Evolutionary conservation across 2,329 filamentous ascomycete genomes (phyloP).

Genomic region (Pseudogymnoascus sp.): DNA sequence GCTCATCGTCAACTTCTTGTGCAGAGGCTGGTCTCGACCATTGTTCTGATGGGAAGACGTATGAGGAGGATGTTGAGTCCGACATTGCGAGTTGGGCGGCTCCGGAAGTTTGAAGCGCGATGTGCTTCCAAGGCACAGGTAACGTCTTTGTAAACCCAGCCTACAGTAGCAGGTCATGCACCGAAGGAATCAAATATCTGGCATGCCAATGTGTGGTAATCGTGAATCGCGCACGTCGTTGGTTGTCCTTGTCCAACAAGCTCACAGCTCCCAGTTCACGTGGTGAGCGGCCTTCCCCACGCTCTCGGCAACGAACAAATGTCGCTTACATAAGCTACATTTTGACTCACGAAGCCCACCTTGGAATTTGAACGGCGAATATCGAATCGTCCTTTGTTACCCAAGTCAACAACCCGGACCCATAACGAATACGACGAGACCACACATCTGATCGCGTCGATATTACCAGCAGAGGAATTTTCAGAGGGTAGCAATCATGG

Average conservation of each 20-base stretch:
- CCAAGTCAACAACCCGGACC: neutral
- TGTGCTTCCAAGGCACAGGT: constrained; percentile 1
- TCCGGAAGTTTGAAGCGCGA: neutral
- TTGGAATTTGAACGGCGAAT: constrained; percentile 11
- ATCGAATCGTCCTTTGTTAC: neutral
- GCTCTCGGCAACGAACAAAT: constrained; percentile 3
- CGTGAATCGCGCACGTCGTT: neutral
- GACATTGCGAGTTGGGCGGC: neutral
- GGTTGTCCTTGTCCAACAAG: neutral
- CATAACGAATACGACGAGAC: constrained; percentile 6
- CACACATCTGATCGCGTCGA: neutral
- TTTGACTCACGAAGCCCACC: constrained; percentile 12
- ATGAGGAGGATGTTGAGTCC: constrained; percentile 22
- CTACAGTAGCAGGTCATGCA: constrained; percentile 6
- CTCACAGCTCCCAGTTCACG: constrained; percentile 11
- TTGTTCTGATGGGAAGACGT: constrained; percentile 20
- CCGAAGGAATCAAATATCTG: constrained; percentile 4
- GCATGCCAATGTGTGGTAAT: constrained; percentile 2
- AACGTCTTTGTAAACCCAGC: neutral
- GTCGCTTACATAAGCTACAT: constrained; percentile 7
- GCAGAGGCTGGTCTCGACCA: constrained; percentile 17
- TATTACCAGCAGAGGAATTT: constrained; percentile 1
- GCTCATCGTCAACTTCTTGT: constrained; percentile 38
- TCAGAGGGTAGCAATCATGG: constrained; percentile 38
- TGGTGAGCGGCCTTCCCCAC: constrained; percentile 3